Base-by-base conservation (phyloP, 805 yeast species). In the Grigorovia jiainica region DNA sequence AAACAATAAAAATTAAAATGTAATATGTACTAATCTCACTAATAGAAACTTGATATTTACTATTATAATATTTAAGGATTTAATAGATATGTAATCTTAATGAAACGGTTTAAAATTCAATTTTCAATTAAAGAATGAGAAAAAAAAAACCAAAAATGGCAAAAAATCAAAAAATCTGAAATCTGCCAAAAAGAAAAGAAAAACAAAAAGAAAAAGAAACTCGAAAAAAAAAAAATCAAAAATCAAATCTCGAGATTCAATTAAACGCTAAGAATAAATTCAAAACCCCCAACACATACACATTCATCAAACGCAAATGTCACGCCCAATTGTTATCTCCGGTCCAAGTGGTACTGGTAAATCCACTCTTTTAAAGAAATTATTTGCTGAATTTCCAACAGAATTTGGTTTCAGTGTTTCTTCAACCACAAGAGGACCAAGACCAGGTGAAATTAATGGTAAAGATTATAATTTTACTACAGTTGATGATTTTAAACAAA, bases 331-430 rank as follows among this genome's bases (percentile, higher is more conserved):
- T 50, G 97, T 92, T 49, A 75, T 92, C 47, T 87, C 96, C 34
- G 99, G 98, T 51, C 99, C 99, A 43, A 86, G 96, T 40, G 95
- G 78, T 54, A 73, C 97, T 31, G 99, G 99, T 49, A 92, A 92
- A 66, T 87, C 97, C 51, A 92, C 99, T 10, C 71, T 92, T 42
- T 72, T 92, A 60, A 87, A 92, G 68, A 82, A 80, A 61, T 71
- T 92, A 50, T 84, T 92, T 58, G 87, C 83, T 37, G 97, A 90
- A 63, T 87, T 63, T 65, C 98, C 98, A 46, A 79, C 75, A 52
- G 76, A 71, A 47, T 92, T 92, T 66, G 98, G 97, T 3, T 92
- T 92, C 64, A 85, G 95, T 39, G 86, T 92, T 32, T 87, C 97
- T 33, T 78, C 72, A 9, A 68, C 98, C 42, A 92, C 99, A 13